phyloP scores from a whole-genome alignment of 352 stramenopile species.

The Thalassiosira livingstoniorum region DNA sequence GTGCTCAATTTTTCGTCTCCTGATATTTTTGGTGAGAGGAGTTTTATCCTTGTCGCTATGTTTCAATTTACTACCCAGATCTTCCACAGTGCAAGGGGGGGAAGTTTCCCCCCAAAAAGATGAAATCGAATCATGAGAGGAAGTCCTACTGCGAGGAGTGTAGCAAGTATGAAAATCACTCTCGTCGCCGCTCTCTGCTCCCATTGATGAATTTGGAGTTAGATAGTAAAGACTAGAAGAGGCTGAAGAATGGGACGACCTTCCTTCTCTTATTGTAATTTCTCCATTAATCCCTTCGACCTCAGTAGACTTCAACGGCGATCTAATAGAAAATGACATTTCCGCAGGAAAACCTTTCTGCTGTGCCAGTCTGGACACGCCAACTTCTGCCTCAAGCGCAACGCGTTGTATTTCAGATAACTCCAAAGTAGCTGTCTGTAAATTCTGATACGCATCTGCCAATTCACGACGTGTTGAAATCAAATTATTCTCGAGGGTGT shows the following conservation, averaged over 20 bases:
- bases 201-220: conserved; percentile 39
- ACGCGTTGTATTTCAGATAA: conserved; percentile 37
- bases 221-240: conserved; percentile 44
- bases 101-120: conserved; percentile 21
- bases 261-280: background rate
- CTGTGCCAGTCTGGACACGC: conserved; percentile 32
- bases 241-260: conserved; percentile 21
- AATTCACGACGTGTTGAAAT: conserved; percentile 46
- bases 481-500: conserved; percentile 47
- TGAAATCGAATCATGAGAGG: conserved; percentile 39
- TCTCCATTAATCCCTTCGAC: background rate
- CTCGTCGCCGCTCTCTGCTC: conserved; percentile 28
- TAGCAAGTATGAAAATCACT: conserved; percentile 27
- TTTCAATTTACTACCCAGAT: no score
- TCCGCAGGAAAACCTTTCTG: conserved; percentile 8
- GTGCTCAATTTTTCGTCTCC: conserved; percentile 23
- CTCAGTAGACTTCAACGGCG: background rate
- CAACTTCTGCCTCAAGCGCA: conserved; percentile 37
- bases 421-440: conserved; percentile 48
- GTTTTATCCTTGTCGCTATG: conserved; percentile 45
- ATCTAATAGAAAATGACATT: conserved; percentile 4
- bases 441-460: conserved; percentile 32
- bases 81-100: background rate
- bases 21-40: conserved; percentile 46
- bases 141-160: conserved; percentile 37